phyloP scores from a whole-genome alignment of 768 basidiomycete species.

The Calocybe gangraenosa region DNA sequence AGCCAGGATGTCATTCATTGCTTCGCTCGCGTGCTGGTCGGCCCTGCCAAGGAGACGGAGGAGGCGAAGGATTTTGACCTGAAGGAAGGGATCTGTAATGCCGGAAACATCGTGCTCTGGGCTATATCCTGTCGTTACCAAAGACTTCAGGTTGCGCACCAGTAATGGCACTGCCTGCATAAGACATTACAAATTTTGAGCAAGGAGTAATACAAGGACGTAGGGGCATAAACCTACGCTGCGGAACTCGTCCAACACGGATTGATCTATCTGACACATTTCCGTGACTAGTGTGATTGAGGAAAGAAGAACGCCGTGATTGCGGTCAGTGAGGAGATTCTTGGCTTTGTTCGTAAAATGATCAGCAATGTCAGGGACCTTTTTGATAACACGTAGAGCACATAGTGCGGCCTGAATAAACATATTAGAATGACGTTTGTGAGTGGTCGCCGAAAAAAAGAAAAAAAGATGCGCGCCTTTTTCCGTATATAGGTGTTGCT shows the following conservation, averaged over 20 bases:
- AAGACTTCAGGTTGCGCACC: conserved; percentile 90
- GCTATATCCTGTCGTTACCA: conserved; percentile 95
- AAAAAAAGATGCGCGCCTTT: conserved; percentile 71
- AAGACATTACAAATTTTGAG: conserved; percentile 6
- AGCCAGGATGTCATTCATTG: conserved; percentile 98
- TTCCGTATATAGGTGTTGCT: conserved; percentile 99
- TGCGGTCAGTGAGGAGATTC: conserved; percentile 88
- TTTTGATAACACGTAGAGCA: conserved; percentile 89
- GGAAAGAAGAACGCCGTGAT: conserved; percentile 94
- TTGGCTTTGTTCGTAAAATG: conserved; percentile 89
- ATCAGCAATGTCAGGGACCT: conserved; percentile 93
- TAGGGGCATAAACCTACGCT: conserved; percentile 57
- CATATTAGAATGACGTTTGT: too few species aligned
- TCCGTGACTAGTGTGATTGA: conserved; percentile 93
- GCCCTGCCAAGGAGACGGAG: conserved; percentile 85
- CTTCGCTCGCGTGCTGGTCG: conserved; percentile 83
- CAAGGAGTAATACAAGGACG: conserved; percentile 1
- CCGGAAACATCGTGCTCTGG: conserved; percentile 99
- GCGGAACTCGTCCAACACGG: conserved; percentile 79
- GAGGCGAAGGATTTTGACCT: conserved; percentile 88
- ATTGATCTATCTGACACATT: conserved; percentile 80
- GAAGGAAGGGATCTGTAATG: conserved; percentile 94
- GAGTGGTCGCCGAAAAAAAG: too few species aligned
- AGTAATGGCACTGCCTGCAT: conserved; percentile 84
- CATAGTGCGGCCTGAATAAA: conserved; percentile 83